Evolutionary conservation across 768 basidiomycete species (phyloP).

Genomic region (Botryobasidium botryosum): DNA sequence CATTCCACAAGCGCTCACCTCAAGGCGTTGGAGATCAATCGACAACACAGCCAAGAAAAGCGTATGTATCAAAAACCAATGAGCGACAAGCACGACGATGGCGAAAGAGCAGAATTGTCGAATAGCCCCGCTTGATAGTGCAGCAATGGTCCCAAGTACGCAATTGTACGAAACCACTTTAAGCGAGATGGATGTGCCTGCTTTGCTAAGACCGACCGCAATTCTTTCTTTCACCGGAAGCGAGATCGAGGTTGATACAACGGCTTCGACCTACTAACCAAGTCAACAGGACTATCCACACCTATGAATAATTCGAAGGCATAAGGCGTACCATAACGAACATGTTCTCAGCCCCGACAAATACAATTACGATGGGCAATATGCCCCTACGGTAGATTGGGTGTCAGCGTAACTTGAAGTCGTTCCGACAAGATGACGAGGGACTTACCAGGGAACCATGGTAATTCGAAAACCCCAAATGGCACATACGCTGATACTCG

Average conservation of each 20-base stretch:
- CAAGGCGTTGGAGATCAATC: conserved; percentile 88
- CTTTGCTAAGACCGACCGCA: conserved; percentile 72
- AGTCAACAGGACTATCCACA: conserved; percentile 14
- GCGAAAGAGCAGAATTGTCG: conserved; percentile 90
- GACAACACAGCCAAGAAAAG: conserved; percentile 91
- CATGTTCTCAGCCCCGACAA: conserved; percentile 97
- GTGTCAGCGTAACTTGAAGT: conserved; percentile 13
- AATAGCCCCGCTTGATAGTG: conserved; percentile 62
- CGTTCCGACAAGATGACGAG: conserved; percentile 11
- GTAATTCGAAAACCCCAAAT: conserved; percentile 76
- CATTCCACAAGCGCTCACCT: conserved; percentile 28
- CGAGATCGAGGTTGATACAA: conserved; percentile 69
- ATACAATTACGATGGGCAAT: conserved; percentile 83
- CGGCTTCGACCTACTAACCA: conserved; percentile 53
- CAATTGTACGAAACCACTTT: conserved; percentile 79
- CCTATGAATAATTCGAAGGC: conserved; percentile 1
- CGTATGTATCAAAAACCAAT: conserved; percentile 94
- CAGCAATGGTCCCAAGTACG: conserved; percentile 58
- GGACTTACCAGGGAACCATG: conserved; percentile 76
- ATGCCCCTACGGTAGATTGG: conserved; percentile 40
- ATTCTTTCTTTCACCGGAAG: conserved; percentile 84
- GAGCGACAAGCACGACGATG: conserved; percentile 83
- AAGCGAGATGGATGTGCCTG: conserved; percentile 81
- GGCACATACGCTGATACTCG: conserved; percentile 83
- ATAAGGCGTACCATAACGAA: conserved; percentile 54